Evolutionary conservation across 495 filamentous ascomycete genomes (phyloP).

Genomic region (Penicillium argentinense): DNA sequence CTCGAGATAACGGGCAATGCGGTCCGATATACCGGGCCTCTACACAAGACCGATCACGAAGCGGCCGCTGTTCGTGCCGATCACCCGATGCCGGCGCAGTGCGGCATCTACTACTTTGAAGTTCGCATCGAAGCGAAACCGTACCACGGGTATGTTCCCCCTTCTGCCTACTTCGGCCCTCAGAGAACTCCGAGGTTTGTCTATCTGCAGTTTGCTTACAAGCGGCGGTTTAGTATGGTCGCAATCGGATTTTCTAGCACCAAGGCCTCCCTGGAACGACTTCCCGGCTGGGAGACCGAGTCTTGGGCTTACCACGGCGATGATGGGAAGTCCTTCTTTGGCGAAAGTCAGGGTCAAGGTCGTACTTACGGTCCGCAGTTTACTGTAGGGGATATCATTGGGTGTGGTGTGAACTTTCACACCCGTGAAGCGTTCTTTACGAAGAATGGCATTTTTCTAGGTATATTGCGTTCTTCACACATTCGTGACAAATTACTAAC

Average conservation of each 20-base stretch:
- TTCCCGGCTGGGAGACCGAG: conserved; percentile 93
- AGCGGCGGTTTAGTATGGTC: conserved; percentile 68
- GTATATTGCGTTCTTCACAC: conserved; percentile 60
- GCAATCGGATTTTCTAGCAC: conserved; percentile 82
- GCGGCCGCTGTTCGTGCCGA: conserved; percentile 83
- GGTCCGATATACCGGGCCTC: conserved; percentile 67
- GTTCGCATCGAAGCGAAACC: conserved; percentile 80
- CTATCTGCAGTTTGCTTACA: too few species aligned
- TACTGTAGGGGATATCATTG: conserved; percentile 74
- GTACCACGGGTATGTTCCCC: conserved; percentile 84
- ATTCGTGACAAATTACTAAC: too few species aligned
- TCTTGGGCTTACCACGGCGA: conserved; percentile 98
- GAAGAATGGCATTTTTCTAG: conserved; percentile 79
- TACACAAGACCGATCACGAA: conserved; percentile 73
- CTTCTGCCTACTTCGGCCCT: too few species aligned
- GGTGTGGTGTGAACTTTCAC: conserved; percentile 92
- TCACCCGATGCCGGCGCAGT: conserved; percentile 85
- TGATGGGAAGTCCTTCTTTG: conserved; percentile 84
- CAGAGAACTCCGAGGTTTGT: too few species aligned
- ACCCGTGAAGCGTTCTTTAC: conserved; percentile 90
- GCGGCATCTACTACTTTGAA: conserved; percentile 96
- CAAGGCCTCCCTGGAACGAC: conserved; percentile 72
- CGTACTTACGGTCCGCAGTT: conserved; percentile 77
- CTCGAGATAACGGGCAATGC: conserved; percentile 77
- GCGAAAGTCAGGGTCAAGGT: conserved; percentile 62